Evolutionary conservation across 1,139 yeast genomes (phyloP), one percentile per base, ranked within the genome.

Genomic region (Geotrichum bryndzae): DNA sequence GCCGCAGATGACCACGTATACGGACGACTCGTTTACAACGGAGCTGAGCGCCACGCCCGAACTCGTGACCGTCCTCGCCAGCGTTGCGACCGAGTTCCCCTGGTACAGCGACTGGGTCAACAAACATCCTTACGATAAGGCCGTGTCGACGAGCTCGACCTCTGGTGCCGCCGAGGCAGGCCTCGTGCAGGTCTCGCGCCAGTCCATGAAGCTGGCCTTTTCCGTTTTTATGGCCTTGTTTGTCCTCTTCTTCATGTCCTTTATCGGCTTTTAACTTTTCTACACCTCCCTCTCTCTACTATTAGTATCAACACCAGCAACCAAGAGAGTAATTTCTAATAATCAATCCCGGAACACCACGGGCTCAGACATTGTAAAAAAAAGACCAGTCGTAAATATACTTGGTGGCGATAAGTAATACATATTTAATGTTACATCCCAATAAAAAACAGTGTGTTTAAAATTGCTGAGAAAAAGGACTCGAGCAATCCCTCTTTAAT

Each of bases 71-170:
- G 61, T 46, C 11, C 38, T 62, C 18, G 62, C 64, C 10, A 57
- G 51, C 41, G 31, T 56, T 11, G 64, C 64, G 10, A 29, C 58
- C n/a, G 53, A 62, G 54, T 57, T 62, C 55, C 64, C 64, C 10
- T 62, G 64, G 64, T 57, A 56, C 55, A 29, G 57, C 3, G 29
- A 29, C n/a, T 62, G 62, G 61, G 51, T 50, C 23, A 15, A 27
- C 0, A 38, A 60, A 51, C 50, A 57, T 38, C 46, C 57, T 2
- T 55, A 35, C 31, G 27, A 51, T 51, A 31, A 38, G 48, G 54
- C 53, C 33, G 61, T 59, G 27, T 54, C 35, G 22, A 53, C 60
- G 4, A 56, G 54, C 6, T 35, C 46, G 23, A 31, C 48, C 10
- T 51, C 54, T 35, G 25, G 45, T 46, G 56, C 55, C 35, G 35